Conservation (phyloP, 2,329 filamentous ascomycete species). For the Samsoniella hepiali region DNA sequence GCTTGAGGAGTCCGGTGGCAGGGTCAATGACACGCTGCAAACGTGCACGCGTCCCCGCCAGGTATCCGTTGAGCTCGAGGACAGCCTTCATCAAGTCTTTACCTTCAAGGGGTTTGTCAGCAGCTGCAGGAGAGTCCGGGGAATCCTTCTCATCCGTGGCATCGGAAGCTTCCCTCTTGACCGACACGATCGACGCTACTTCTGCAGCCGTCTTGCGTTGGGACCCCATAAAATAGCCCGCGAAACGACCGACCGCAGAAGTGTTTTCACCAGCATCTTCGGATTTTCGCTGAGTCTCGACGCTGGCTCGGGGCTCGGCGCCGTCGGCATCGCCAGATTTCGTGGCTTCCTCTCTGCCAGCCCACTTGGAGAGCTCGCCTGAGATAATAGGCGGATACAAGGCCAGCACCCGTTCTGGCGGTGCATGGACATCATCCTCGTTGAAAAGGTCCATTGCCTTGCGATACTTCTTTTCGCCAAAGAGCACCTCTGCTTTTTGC, state of each 20-base stretch:
- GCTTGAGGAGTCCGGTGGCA: constrained; percentile 59
- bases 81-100: constrained; percentile 82
- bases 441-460: constrained; percentile 86
- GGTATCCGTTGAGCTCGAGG: constrained; percentile 78
- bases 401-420: constrained; percentile 81
- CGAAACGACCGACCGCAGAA: constrained; percentile 45
- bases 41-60: constrained; percentile 76
- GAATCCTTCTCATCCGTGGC: constrained; percentile 50
- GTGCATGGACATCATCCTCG: constrained; percentile 78
- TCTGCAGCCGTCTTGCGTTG: constrained; percentile 48
- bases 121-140: constrained; percentile 44
- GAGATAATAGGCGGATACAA: constrained; percentile 82
- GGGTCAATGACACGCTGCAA: constrained; percentile 62
- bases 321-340: constrained; percentile 30
- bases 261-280: constrained; percentile 28
- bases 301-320: constrained; percentile 21
- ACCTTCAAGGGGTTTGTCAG: constrained; percentile 62
- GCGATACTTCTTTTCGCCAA: constrained; percentile 76
- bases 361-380: constrained; percentile 67
- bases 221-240: constrained; percentile 50
- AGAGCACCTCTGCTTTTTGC: constrained; percentile 82
- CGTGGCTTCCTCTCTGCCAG: constrained; percentile 43
- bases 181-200: constrained; percentile 59
- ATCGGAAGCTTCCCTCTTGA: constrained; percentile 41
- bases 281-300: constrained; percentile 19